phyloP scores from a whole-genome alignment of 495 filamentous ascomycete species.

The Aspergillus cristatus region DNA sequence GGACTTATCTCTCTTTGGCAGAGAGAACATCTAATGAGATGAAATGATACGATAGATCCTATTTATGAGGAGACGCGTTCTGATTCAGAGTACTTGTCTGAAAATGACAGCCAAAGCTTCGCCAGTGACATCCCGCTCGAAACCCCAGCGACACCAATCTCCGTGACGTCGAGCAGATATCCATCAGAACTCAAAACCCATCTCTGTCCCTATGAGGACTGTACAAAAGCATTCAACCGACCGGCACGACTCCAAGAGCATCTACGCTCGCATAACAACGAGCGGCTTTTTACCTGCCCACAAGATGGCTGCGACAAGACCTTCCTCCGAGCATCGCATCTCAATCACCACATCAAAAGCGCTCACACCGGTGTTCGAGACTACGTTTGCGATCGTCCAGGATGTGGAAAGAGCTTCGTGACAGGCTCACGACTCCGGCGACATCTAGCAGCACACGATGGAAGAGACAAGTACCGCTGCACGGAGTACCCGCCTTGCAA shows the following conservation, averaged over 20 bases:
- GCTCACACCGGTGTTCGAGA: slow-evolving; percentile 65
- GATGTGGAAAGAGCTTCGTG: slow-evolving; percentile 72
- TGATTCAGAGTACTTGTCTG: slow-evolving; percentile 27
- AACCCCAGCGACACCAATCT: slow-evolving; percentile 43
- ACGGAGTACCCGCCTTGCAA: slow-evolving; percentile 64
- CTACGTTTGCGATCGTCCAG: slow-evolving; percentile 58
- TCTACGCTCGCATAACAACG: slow-evolving; percentile 68
- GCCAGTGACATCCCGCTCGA: slow-evolving; percentile 31
- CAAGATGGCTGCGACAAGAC: slow-evolving; percentile 64
- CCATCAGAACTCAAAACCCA: slow-evolving; percentile 68
- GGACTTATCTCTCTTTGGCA: too few relatives aligned
- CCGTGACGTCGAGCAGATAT: slow-evolving; percentile 44
- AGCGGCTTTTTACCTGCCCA: slow-evolving; percentile 62
- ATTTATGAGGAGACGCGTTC: slow-evolving; percentile 35
- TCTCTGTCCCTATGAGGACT: slow-evolving; percentile 58
- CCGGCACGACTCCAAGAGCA: slow-evolving; percentile 73
- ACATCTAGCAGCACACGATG: slow-evolving; percentile 59
- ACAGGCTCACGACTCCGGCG: slow-evolving; percentile 63
- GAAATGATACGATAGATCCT: slow-evolving; percentile 27
- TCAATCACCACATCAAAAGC: slow-evolving; percentile 73
- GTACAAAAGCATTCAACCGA: slow-evolving; percentile 77
- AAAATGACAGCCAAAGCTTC: slow-evolving; percentile 21
- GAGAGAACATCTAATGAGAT: too few relatives aligned
- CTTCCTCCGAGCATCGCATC: slow-evolving; percentile 73
- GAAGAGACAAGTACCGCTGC: slow-evolving; percentile 60